Base-by-base conservation (phyloP, 345 rosid species). In the Acer campestre region DNA sequence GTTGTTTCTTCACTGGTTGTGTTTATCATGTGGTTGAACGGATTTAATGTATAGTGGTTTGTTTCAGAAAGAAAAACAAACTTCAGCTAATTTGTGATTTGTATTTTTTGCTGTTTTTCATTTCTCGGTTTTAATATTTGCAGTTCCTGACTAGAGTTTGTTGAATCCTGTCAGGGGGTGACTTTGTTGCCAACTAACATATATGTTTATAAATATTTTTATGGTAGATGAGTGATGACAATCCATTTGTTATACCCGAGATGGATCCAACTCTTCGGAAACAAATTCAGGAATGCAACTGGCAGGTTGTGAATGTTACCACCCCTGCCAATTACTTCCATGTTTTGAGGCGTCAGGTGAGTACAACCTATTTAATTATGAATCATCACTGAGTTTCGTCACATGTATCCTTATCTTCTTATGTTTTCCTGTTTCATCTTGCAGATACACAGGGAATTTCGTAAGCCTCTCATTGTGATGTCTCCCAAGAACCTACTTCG, bases 401-500 rank as follows among this genome's bases (percentile, higher is more conserved):
- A 10, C 10, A 68, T 13, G 17, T 6, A 25, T 42, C 64, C 53
- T 2, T 56, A 38, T 65, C 59, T 76, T 58, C 70, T 78, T 17
- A 69, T 71, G 16, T 42, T 73, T 20, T 44, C 17, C 49, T 17
- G 62, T 67, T 53, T 76, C 71, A 63, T 63, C 59, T 20, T 77
- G 61, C 88, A 93, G 97, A 82, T 95, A 48, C 92, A 95, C 89
- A 92, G 98, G 83, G 93, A 85, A 55, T 93, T 95, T 85, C 97
- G 97, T 48, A 95, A 95, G 85, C 98, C 98, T 80, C 84, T 95
- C 48, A 81, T 95, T 44, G 93, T 93, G 68, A 91, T 91, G 94
- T 80, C 97, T 71, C 98, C 98, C 61, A 94, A 94, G 88, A 94
- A 94, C 82, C 84, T 94, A 61, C 98, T 94, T 75, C 95, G 97